A percentile compares a stretch with the other conserved stretches of the same genome.
Conservation (phyloP, 225 moss, liverwort and hornwort species). For the Anthoceros angustus region DNA sequence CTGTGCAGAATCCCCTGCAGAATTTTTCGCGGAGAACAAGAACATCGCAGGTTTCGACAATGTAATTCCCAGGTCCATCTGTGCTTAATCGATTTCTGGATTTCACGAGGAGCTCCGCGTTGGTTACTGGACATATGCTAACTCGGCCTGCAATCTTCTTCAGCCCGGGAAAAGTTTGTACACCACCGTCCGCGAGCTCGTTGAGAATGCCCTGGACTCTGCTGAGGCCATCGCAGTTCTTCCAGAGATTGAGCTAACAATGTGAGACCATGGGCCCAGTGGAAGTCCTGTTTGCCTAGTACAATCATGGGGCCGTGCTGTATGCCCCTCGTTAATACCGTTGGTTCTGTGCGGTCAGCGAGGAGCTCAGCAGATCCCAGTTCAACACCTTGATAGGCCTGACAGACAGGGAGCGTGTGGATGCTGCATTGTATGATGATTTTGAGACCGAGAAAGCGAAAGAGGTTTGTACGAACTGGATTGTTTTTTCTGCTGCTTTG, state of each 20-base stretch:
- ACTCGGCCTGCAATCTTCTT: neutral
- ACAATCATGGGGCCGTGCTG: too few relatives aligned
- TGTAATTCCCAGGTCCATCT: slow-evolving; percentile 23
- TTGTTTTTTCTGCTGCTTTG: slow-evolving; percentile 6
- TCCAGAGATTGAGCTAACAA: slow-evolving; percentile 83
- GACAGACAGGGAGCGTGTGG: slow-evolving; percentile 74
- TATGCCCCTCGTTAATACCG: too few relatives aligned
- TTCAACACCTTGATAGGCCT: slow-evolving; percentile 92
- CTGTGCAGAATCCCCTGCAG: slow-evolving; percentile 84
- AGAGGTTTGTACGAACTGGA: slow-evolving; percentile 30
- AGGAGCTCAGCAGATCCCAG: slow-evolving; percentile 70
- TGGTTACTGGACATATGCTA: neutral
- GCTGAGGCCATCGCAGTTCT: slow-evolving; percentile 89
- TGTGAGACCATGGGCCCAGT: slow-evolving; percentile 26
- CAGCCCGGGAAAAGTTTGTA: slow-evolving; percentile 98
- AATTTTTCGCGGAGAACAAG: slow-evolving; percentile 92
- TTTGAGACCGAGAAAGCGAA: slow-evolving; percentile 92
- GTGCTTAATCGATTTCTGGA: neutral
- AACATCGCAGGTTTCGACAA: slow-evolving; percentile 96
- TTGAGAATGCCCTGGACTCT: slow-evolving; percentile 93
- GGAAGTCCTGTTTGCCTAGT: neutral
- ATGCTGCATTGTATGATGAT: slow-evolving; percentile 87
- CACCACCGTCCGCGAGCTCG: slow-evolving; percentile 92
- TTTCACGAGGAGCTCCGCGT: neutral
- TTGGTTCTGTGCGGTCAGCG: slow-evolving; percentile 18